These are phyloP conservation scores for Cystobasidium slooffiae DNA, from an alignment of 1,284 basidiomycete species.

Conservation along the genomic window DNA sequence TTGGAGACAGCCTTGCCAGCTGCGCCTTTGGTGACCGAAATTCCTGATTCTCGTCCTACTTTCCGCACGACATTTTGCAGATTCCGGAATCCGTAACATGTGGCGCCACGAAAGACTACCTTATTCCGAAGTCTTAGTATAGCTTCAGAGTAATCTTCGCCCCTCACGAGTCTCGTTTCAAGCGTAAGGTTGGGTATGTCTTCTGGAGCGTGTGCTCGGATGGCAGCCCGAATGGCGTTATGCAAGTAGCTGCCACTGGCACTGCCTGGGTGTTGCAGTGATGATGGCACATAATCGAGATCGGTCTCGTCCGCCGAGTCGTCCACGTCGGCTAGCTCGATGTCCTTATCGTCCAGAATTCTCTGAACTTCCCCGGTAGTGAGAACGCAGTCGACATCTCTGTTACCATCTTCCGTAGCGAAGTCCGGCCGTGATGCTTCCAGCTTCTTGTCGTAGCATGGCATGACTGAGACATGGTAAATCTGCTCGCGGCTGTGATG, in stretches of 20 bases:
- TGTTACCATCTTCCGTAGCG: constrained; percentile 61
- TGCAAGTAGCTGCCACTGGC: constrained; percentile 94
- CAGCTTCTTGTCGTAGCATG: constrained; percentile 99
- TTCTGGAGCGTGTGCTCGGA: constrained; percentile 60
- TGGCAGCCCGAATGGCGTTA: constrained; percentile 64
- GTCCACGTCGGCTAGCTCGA: constrained; percentile 70
- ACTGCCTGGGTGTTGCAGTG: constrained; percentile 83
- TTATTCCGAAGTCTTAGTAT: constrained; percentile 64
- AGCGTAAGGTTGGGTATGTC: constrained; percentile 63
- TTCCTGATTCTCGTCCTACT: constrained; percentile 80
- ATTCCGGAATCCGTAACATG: constrained; percentile 97
- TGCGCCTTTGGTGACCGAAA: constrained; percentile 67
- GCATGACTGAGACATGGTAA: constrained; percentile 98
- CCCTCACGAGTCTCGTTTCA: constrained; percentile 66
- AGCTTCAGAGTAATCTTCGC: constrained; percentile 70
- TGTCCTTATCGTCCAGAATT: constrained; percentile 79
- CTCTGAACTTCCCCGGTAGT: constrained; percentile 93
- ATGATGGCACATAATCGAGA: constrained; percentile 47
- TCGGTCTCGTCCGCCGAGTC: constrained; percentile 58
- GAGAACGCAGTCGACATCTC: constrained; percentile 96
- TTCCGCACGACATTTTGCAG: constrained; percentile 95
- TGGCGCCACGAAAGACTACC: constrained; percentile 86
- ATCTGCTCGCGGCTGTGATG: constrained; percentile 71
- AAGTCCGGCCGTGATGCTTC: constrained; percentile 94
- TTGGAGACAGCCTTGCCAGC: constrained; percentile 56